A percentile compares a stretch with the other conserved stretches of the same genome.
Evolutionary conservation across 2,329 filamentous ascomycete species (phyloP).

Genomic region (Apiospora arundinis): DNA sequence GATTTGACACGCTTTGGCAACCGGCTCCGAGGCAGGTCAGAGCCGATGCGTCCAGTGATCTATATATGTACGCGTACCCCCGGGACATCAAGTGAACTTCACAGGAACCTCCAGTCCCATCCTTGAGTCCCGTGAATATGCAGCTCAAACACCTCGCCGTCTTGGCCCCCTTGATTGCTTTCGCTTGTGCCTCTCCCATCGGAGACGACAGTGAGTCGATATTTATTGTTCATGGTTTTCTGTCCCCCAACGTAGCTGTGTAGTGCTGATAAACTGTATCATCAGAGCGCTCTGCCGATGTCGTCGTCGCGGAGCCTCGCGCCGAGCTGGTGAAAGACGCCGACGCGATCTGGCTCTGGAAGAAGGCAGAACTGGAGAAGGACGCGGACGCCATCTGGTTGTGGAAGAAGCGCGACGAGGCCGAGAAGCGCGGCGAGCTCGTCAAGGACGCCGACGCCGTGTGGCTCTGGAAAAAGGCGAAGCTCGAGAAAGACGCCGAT

Average conservation of each 20-base stretch:
- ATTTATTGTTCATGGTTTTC: no score
- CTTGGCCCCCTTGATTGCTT: constrained; percentile 28
- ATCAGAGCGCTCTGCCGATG: constrained; percentile 21
- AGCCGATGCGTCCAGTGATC: no score
- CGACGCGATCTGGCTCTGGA: constrained; percentile 27
- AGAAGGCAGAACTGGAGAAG: constrained; percentile 27
- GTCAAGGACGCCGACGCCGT: constrained; percentile 25
- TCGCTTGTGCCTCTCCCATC: constrained; percentile 28
- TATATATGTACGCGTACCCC: not conserved
- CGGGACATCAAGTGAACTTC: not conserved
- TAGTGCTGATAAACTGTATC: not conserved
- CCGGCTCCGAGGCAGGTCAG: not conserved
- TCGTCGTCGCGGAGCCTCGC: constrained; percentile 12
- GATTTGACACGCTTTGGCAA: not conserved
- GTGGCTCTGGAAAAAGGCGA: constrained; percentile 27
- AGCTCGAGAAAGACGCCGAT: constrained; percentile 29
- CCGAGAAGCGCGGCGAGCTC: not conserved
- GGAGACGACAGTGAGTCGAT: constrained; percentile 27
- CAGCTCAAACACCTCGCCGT: constrained; percentile 31
- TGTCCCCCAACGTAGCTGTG: not conserved
- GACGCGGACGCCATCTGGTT: constrained; percentile 31
- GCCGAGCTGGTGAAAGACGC: constrained; percentile 23
- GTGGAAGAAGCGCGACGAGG: constrained; percentile 28
- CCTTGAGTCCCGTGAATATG: constrained; percentile 24
- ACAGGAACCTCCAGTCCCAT: not conserved